Conservation (phyloP, 345 rosid species). For the Firmiana major region DNA sequence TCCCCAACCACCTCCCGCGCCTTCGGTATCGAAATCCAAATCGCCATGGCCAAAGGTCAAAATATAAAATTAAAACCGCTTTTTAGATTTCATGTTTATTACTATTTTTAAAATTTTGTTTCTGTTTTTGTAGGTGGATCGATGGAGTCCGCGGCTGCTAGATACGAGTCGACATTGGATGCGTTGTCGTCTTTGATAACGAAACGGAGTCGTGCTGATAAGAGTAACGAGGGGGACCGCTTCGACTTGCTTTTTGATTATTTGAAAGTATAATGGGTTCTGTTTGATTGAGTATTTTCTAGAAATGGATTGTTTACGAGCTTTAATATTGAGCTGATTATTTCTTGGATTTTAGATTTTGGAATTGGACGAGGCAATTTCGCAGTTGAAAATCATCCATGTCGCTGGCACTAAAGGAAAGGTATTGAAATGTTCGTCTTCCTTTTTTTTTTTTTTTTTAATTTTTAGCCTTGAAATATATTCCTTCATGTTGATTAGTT, state of each 20-base stretch:
- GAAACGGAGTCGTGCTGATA: slow-evolving; percentile 68
- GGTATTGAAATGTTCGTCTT: slow-evolving; percentile 29
- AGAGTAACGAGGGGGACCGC: slow-evolving; percentile 64
- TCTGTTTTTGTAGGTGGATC: slow-evolving; percentile 18
- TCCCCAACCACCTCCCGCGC: not conserved
- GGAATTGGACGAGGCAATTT: slow-evolving; percentile 71
- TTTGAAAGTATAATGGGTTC: slow-evolving; percentile 43
- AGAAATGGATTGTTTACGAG: not conserved
- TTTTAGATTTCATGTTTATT: not conserved
- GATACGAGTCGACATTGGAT: slow-evolving; percentile 65
- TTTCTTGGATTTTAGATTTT: slow-evolving; percentile 45
- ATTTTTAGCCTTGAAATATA: not conserved
- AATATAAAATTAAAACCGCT: not conserved
- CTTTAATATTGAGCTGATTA: not conserved
- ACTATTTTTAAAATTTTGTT: not conserved
- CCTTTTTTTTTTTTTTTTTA: not conserved
- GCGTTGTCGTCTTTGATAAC: slow-evolving; percentile 82
- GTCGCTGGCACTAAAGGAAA: slow-evolving; percentile 99
- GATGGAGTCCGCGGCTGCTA: slow-evolving; percentile 14
- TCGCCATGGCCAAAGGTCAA: not conserved
- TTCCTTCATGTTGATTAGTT: not conserved
- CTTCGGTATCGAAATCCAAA: not conserved
- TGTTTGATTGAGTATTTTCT: not conserved
- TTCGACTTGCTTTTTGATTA: slow-evolving; percentile 73
- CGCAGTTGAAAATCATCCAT: slow-evolving; percentile 76